A percentile compares a stretch with the other conserved stretches of the same genome.
Evolutionary conservation across 2,329 filamentous ascomycete species (phyloP).

Genomic region (Acephala macrosclerotiorum): DNA sequence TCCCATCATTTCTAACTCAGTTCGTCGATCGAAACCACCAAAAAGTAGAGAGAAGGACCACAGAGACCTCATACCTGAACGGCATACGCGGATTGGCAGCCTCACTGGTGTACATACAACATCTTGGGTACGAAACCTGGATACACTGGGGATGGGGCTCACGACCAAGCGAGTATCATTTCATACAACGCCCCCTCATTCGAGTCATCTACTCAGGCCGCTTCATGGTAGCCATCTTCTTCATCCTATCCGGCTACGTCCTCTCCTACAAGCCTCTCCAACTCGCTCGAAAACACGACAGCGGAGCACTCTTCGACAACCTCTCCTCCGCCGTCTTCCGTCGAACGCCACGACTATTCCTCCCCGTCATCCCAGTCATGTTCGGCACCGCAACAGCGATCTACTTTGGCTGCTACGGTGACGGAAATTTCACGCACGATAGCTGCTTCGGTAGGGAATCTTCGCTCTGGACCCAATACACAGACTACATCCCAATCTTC

Average conservation of each 20-base stretch:
- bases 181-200: not conserved
- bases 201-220: not conserved
- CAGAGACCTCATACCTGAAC: no score
- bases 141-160: not conserved
- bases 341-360: not conserved
- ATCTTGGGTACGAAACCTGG: no score
- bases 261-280: not conserved
- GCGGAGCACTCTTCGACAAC: slow-evolving; percentile 2
- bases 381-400: no score
- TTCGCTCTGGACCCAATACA: not conserved
- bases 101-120: no score
- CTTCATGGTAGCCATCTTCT: not conserved
- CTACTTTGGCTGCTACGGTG: no score
- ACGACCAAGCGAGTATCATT: not conserved
- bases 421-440: no score
- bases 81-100: no score
- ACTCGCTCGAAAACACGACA: not conserved
- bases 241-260: slow-evolving; percentile 1
- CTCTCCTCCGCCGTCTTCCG: slow-evolving; percentile 14
- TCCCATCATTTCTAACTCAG: no score
- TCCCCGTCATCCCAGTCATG: no score
- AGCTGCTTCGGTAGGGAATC: no score
- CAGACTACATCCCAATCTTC: not conserved
- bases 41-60: no score
- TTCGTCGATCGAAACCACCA: no score